Conservation (phyloP, 345 rosid species). For the Euphorbia tirucalli region DNA sequence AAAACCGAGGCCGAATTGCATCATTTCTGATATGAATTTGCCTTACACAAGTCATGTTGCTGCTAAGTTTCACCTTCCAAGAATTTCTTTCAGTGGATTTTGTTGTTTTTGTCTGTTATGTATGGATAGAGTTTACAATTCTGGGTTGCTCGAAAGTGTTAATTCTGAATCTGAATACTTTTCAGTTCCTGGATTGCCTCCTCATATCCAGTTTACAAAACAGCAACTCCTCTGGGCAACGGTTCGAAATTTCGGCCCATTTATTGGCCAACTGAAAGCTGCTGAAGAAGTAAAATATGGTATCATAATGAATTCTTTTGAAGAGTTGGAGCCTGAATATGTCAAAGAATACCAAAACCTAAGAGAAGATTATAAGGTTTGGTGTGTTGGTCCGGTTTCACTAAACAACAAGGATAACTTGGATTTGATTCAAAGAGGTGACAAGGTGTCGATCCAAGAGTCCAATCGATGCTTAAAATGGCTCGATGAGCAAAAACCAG, state of each 20-base stretch:
- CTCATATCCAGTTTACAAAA: background rate
- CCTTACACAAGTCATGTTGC: conserved; percentile 27
- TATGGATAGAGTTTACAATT: background rate
- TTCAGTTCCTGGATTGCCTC: conserved; percentile 18
- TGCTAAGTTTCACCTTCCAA: conserved; percentile 19
- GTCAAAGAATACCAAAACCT: background rate
- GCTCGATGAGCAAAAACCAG: conserved; percentile 4
- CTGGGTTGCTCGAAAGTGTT: too few species aligned
- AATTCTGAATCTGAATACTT: conserved; percentile 1
- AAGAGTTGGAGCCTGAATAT: conserved; percentile 17
- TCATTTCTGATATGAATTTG: conserved; percentile 32
- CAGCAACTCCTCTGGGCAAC: conserved; percentile 7
- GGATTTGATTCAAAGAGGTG: conserved; percentile 13
- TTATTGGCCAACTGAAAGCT: background rate
- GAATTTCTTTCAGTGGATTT: conserved; percentile 28
- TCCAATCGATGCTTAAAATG: background rate
- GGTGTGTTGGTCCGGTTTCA: conserved; percentile 25
- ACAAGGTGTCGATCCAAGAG: background rate
- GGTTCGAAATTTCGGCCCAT: background rate
- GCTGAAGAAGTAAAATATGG: conserved; percentile 8
- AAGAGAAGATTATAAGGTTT: conserved; percentile 1
- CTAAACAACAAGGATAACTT: conserved; percentile 7
- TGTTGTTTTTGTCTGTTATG: conserved; percentile 12
- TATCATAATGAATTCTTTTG: conserved; percentile 14
- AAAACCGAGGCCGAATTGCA: conserved; percentile 29